Evolutionary conservation across 1,284 basidiomycete species (phyloP).

Genomic region (Moniliophthora roreri): DNA sequence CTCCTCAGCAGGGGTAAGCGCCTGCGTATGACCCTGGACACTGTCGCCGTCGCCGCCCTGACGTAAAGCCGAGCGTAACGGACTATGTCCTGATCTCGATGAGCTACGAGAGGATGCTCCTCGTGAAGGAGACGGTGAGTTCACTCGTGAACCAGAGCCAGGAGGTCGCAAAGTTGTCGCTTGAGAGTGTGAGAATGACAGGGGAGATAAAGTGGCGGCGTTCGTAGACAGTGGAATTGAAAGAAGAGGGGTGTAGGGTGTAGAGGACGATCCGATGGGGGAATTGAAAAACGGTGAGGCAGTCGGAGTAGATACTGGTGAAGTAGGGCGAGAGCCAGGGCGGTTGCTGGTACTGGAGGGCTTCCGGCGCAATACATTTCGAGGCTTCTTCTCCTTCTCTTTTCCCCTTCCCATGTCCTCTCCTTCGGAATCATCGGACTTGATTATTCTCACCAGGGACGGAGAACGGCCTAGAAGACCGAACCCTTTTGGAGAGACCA

Average conservation of each 20-base stretch:
- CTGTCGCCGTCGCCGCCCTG: background rate
- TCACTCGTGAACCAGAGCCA: background rate
- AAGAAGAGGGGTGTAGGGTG: background rate
- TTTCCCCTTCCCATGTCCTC: background rate
- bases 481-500: background rate
- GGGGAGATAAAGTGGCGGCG: background rate
- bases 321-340: slow-evolving; percentile 3
- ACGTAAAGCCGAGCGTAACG: background rate
- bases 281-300: background rate
- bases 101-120: background rate
- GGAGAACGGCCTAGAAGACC: background rate
- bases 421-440: background rate
- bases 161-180: background rate
- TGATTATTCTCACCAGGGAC: background rate
- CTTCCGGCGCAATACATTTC: background rate
- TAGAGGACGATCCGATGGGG: background rate
- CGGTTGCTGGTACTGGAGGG: background rate
- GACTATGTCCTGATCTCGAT: background rate
- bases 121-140: background rate
- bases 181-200: background rate
- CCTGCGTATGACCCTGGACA: too few relatives aligned
- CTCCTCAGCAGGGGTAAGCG: background rate
- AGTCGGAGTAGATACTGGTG: background rate
- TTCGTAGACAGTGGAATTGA: background rate
- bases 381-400: background rate